Conservation (phyloP, 345 rosid species). For the Camelina laxa region DNA sequence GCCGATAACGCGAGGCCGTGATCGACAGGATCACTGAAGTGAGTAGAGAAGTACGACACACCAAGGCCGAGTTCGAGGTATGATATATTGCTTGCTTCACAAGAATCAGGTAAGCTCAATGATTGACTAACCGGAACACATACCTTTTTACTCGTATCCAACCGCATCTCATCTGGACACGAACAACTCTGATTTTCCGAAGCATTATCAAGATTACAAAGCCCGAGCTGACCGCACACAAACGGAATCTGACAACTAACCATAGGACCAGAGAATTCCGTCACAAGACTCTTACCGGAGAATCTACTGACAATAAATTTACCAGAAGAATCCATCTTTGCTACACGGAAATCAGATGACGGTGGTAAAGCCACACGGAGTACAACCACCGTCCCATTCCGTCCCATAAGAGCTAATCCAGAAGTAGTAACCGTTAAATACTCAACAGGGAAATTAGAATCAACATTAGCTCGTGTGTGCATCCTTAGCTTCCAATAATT, state of each 20-base stretch:
- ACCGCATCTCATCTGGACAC: conserved; percentile 60
- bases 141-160: conserved; percentile 39
- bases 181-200: conserved; percentile 58
- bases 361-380: conserved; percentile 49
- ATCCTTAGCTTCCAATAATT: conserved; percentile 78
- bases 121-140: conserved; percentile 60
- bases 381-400: conserved; percentile 60
- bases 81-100: conserved; percentile 52
- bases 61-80: conserved; percentile 59
- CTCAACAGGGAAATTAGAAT: conserved; percentile 52
- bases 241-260: conserved; percentile 68
- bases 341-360: conserved; percentile 64
- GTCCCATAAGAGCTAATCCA: conserved; percentile 65
- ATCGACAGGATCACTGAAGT: conserved; percentile 55
- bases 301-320: conserved; percentile 55
- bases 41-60: conserved; percentile 59
- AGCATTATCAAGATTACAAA: conserved; percentile 52
- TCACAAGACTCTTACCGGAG: conserved; percentile 45
- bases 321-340: conserved; percentile 64
- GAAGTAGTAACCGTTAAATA: conserved; percentile 63
- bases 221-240: conserved; percentile 62
- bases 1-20: conserved; percentile 51
- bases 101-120: conserved; percentile 59
- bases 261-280: conserved; percentile 63
- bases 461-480: conserved; percentile 54